Percentiles rank a stretch among this genome's conserved stretches.
These are phyloP conservation scores for Diaporthe capsici DNA, from an alignment of 2,329 filamentous ascomycete genomes.

Conservation along the genomic window DNA sequence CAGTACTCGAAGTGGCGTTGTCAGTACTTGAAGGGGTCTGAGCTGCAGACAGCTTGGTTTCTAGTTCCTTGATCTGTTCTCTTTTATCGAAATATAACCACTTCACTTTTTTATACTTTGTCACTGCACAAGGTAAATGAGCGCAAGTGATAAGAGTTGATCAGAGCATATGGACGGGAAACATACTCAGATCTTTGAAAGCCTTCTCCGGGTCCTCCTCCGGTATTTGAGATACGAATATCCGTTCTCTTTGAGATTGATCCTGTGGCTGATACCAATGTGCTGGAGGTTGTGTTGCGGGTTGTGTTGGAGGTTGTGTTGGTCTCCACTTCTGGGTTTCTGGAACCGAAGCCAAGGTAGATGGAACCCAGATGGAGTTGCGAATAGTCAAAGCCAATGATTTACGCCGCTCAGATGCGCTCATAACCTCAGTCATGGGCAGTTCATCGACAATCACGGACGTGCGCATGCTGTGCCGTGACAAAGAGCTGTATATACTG, in stretches of 20 bases:
- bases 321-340: not conserved
- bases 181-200: conserved; percentile 70
- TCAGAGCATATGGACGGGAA: not conserved
- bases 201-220: conserved; percentile 64
- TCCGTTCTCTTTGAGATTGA: too few species aligned
- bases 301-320: too few species aligned
- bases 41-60: conserved; percentile 49
- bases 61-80: conserved; percentile 88
- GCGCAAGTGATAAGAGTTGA: not conserved
- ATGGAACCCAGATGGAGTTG: not conserved
- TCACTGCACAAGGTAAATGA: conserved; percentile 69
- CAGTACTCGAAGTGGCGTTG: not conserved
- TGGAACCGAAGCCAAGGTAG: not conserved
- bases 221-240: conserved; percentile 66
- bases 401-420: not conserved
- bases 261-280: too few species aligned
- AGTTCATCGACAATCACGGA: not conserved
- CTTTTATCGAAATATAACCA: conserved; percentile 97
- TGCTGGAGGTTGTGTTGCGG: too few species aligned
- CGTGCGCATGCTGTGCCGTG: not conserved
- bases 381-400: not conserved
- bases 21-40: not conserved
- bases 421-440: not conserved
- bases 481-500: conserved; percentile 9
- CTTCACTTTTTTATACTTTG: conserved; percentile 98